Base-by-base conservation (phyloP, 805 yeast genomes). In the Scheffersomyces coipomensis region DNA sequence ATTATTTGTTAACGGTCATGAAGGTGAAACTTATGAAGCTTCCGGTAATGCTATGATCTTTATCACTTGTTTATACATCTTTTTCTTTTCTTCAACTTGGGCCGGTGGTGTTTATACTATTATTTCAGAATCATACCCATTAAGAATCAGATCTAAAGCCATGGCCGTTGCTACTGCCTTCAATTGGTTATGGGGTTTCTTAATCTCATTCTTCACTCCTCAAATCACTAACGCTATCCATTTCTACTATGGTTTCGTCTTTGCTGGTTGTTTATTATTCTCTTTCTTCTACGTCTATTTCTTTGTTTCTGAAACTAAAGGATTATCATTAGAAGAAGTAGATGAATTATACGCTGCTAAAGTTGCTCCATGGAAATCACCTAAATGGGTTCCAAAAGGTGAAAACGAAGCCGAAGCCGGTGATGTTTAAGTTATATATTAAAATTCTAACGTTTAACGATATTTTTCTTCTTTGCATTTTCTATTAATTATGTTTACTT, bases 271-370 rank as follows among this genome's bases (percentile, higher is more conserved):
- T 58, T 64, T 80, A 66, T 62, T 79, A 16, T 76, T 79, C 47
- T 72, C 81, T 36, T 65, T 82, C 56, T 68, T 83, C 63, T 88
- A 83, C 60, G 85, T 85, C 38, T 79, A 75, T 72, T 80, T 86
- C 72, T 74, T 75, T 50, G 79, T 88, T 44, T 80, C 81, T 53
- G 91, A 85, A 65, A 88, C 95, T 39, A 81, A 79, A 68, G 95
- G 95, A 43, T 75, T 86, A 53, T 75, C 86, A 33, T 75, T 88
- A 59, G 95, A 87, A 66, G 89, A 87, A 64, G 87, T 87, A 46
- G 89, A 86, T 59, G 81, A 76, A 55, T 67, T 82, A 71, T 83
- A 80, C 51, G 71, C 72, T 27, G 62, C 64, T 36, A 58, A 55
- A 37, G 40, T 66, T 33, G 43, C 49, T 18, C 66, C 75, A 25